Conservation (phyloP, 257 asterid species). For the Nicotiana otophora region DNA sequence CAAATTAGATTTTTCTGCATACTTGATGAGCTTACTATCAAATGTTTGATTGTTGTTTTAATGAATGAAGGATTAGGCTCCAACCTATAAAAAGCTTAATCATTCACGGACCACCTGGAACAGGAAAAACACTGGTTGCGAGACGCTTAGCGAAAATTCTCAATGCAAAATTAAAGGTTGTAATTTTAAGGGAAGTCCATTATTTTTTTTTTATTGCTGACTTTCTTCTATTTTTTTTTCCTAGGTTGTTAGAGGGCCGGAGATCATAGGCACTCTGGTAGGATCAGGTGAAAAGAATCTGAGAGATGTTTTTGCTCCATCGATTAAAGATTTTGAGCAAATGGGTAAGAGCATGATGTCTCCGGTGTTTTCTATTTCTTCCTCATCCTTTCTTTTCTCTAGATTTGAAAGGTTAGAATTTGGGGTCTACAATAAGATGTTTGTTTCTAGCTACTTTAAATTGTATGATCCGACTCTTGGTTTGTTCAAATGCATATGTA, state of each 20-base stretch:
- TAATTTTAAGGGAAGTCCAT: neutral
- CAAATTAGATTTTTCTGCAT: neutral
- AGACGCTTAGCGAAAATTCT: neutral
- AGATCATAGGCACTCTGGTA: neutral
- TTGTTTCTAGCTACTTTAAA: too few relatives aligned
- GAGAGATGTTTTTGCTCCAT: neutral
- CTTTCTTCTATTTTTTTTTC: neutral
- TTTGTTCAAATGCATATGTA: too few relatives aligned
- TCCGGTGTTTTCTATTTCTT: too few relatives aligned
- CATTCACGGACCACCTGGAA: neutral
- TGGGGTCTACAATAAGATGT: too few relatives aligned
- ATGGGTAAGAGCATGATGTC: neutral
- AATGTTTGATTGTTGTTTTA: neutral
- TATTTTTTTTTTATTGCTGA: neutral
- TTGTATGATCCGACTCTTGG: too few relatives aligned
- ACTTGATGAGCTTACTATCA: neutral
- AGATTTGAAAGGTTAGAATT: too few relatives aligned
- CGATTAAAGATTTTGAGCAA: neutral
- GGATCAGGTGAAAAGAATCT: neutral
- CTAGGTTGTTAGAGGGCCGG: neutral
- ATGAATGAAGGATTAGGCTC: neutral
- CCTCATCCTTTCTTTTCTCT: too few relatives aligned
- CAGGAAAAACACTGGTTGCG: neutral
- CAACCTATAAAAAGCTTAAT: neutral
- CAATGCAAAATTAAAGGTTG: neutral